Evolutionary conservation across 1,139 yeast species (phyloP).

Genomic region (Pichiaceae sp.): DNA sequence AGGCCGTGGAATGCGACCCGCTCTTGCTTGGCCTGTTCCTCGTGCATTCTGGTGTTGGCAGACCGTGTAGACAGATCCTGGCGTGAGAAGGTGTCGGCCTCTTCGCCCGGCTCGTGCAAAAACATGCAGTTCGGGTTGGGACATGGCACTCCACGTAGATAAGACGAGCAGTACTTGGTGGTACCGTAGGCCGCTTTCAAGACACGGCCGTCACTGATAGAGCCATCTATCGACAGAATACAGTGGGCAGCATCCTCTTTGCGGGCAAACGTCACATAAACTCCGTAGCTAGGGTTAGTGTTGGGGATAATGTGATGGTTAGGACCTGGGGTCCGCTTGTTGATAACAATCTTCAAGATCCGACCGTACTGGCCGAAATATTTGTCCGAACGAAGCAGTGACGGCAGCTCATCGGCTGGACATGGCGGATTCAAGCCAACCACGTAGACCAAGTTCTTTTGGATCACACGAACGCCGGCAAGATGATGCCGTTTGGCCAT

Average conservation of each 20-base stretch:
- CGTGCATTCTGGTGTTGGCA: conserved; percentile 48
- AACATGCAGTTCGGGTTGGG: conserved; percentile 99
- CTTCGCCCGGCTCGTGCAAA: conserved; percentile 98
- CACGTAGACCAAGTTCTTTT: conserved; percentile 93
- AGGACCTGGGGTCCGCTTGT: conserved; percentile 57
- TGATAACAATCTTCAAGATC: conserved; percentile 88
- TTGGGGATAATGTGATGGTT: conserved; percentile 23
- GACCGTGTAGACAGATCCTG: conserved; percentile 85
- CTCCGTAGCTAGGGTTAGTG: conserved; percentile 72
- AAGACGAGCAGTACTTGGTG: conserved; percentile 94
- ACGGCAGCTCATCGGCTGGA: conserved; percentile 81
- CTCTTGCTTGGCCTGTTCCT: conserved; percentile 11
- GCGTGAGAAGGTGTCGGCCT: conserved; percentile 92
- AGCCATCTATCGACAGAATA: conserved; percentile 90
- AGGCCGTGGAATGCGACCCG: conserved; percentile 25
- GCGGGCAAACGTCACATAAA: conserved; percentile 85
- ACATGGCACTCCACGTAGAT: conserved; percentile 90
- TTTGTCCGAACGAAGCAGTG: conserved; percentile 78
- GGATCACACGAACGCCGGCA: conserved; percentile 96
- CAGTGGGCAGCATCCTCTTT: conserved; percentile 95
- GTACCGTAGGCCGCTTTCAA: conserved; percentile 97
- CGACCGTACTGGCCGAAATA: conserved; percentile 98
- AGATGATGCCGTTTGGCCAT: conserved; percentile 84
- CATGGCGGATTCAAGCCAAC: conserved; percentile 92
- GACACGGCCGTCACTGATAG: conserved; percentile 81